A percentile compares a stretch with the other conserved stretches of the same genome.
These are phyloP conservation scores for Leishmania amazonensis DNA, from an alignment of 208 protist genomes.

Conservation along the genomic window DNA sequence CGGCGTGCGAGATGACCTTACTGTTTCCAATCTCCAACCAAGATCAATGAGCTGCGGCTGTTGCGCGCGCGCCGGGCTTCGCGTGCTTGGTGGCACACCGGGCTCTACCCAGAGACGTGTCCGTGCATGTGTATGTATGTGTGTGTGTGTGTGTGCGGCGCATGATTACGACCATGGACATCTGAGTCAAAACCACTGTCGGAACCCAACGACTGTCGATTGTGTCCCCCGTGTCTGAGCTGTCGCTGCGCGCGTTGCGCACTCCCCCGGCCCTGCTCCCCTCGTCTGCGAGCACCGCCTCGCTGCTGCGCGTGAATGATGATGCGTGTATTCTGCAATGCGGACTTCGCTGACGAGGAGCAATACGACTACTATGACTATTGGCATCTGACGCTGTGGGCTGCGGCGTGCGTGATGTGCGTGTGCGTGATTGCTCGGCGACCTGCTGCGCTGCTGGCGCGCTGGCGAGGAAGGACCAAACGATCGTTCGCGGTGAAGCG, in stretches of 20 bases:
- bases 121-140: neutral
- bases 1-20: constrained; percentile 39
- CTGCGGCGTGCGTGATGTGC: neutral
- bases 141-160: constrained; percentile 3
- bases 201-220: constrained; percentile 29
- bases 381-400: constrained; percentile 32
- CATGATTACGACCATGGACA: constrained; percentile 38
- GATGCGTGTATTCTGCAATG: constrained; percentile 37
- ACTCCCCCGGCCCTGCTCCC: neutral
- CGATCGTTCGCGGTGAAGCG: constrained; percentile 12
- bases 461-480: constrained; percentile 6
- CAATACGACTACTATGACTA: constrained; percentile 41
- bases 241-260: constrained; percentile 5
- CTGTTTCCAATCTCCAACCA: constrained; percentile 40
- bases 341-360: constrained; percentile 22
- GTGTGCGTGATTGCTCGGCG: neutral
- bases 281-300: neutral
- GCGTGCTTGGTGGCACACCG: neutral
- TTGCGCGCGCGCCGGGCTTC: neutral
- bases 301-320: constrained; percentile 21
- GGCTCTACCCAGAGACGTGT: neutral
- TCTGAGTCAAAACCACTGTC: constrained; percentile 31
- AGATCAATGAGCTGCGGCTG: constrained; percentile 44
- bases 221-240: constrained; percentile 43
- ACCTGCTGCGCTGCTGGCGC: neutral